phyloP scores from a whole-genome alignment of 306 rosid species.

The Sicyos edulis region DNA sequence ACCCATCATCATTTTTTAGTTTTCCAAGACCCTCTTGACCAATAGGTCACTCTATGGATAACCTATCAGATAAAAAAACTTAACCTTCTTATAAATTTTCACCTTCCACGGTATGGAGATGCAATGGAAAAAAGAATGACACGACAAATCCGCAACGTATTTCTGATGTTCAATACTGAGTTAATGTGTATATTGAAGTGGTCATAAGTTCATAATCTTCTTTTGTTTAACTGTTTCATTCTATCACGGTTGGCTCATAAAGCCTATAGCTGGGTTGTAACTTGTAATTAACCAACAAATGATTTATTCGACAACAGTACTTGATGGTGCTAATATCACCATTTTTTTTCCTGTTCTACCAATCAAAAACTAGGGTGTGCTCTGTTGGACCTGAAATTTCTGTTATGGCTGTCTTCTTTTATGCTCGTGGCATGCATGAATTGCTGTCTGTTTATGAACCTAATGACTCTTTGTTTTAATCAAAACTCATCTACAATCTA shows the following conservation, averaged over 20 bases:
- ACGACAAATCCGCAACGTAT: neutral
- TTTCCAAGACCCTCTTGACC: too few species aligned
- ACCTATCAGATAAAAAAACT: too few species aligned
- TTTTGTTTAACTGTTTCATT: neutral
- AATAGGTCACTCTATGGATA: too few species aligned
- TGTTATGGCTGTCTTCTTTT: neutral
- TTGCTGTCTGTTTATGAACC: slow-evolving; percentile 9
- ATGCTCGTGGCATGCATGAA: neutral
- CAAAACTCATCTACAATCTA: neutral
- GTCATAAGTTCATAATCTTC: neutral
- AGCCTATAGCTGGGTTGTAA: neutral
- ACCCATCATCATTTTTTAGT: too few species aligned
- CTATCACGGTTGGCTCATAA: neutral
- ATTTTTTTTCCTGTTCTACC: neutral
- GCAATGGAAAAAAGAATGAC: too few species aligned
- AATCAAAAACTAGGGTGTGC: neutral
- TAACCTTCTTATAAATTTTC: too few species aligned
- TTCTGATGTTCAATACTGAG: neutral
- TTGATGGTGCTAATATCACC: neutral
- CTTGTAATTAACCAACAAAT: neutral
- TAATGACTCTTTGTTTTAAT: neutral
- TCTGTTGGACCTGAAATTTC: neutral
- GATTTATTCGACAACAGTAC: neutral
- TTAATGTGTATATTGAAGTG: neutral
- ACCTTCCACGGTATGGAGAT: too few species aligned